Conservation (phyloP, 148 eudicot species). For the Chenopodium formosanum region DNA sequence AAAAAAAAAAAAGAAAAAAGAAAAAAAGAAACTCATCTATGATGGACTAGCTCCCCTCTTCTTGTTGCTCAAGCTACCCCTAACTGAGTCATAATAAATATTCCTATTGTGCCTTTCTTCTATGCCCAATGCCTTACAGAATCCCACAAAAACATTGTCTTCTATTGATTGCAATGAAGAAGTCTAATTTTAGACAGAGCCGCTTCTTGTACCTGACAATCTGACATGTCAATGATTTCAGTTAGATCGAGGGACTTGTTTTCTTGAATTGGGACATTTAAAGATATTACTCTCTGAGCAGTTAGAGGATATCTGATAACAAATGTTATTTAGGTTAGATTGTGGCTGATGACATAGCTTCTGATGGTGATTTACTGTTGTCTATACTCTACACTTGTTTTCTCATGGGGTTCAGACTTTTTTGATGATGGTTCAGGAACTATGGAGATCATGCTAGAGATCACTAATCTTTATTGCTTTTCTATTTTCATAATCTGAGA, state of each 20-base stretch:
- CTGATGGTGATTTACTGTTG: not conserved
- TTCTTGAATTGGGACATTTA: not conserved
- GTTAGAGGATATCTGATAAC: too few species aligned
- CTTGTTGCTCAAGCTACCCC: too few species aligned
- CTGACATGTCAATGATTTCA: too few species aligned
- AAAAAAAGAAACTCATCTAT: too few species aligned
- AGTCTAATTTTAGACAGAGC: not conserved
- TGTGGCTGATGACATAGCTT: not conserved
- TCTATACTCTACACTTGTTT: not conserved
- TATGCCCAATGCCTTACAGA: too few species aligned
- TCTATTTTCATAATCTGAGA: not conserved
- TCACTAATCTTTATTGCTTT: not conserved
- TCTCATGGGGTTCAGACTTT: not conserved
- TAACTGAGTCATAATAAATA: too few species aligned
- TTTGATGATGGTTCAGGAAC: not conserved
- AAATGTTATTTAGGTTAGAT: not conserved
- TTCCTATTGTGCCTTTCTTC: too few species aligned
- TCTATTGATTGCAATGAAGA: not conserved
- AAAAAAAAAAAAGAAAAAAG: too few species aligned
- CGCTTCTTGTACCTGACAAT: not conserved
- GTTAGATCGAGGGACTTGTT: not conserved
- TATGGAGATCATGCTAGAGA: not conserved
- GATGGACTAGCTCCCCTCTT: too few species aligned
- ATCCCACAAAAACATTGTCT: not conserved
- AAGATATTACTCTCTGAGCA: not conserved